Base-by-base conservation (phyloP, 1,284 basidiomycete genomes). In the Coriolopsis trogii region DNA sequence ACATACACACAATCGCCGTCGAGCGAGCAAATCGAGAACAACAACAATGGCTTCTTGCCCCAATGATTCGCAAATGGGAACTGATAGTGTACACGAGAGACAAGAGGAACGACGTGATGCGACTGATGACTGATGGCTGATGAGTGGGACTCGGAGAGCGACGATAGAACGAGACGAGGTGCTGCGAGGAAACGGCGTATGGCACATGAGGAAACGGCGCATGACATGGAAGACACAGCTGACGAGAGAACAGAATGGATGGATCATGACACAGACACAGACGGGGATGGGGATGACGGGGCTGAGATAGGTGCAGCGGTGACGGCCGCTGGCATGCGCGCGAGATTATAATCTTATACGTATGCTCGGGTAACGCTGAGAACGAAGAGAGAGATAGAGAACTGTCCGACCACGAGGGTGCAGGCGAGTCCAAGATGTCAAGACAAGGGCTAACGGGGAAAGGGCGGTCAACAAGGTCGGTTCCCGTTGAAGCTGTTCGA, bases 281-380 rank as follows among this genome's bases (percentile, higher is more conserved):
- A 31, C 23, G 10, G 31, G 28, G 33, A 16, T 1, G 3, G 20
- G 26, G 28, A 16, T 12, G 24, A 24, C n/a, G 24, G 6, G 43
- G 12, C 16, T 26, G 33, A 26, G 20, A 24, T 16, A 10, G 6
- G 16, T 18, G 23, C 5, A 16, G 12, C 3, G 7, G 30, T 28
- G 39, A 28, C 39, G n/a, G n/a, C n/a, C n/a, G n/a, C n/a, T n/a
- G n/a, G 33, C 33, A 24, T 34, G 30, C 15, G 29, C 18, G 42
- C 42, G 28, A 25, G 7, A 39, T 44, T 50, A 47, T 36, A 50
- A 30, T 44, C 48, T 28, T 50, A 18, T 34, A 34, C 7, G 4
- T 33, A 33, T 15, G n/a, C n/a, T n/a, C n/a, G n/a, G n/a, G 26
- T 41, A 41, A 33, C 15, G 34, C 20, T 49, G 12, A 33, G 10